Evolutionary conservation across 345 rosid species (phyloP).

Genomic region (Populus alba): DNA sequence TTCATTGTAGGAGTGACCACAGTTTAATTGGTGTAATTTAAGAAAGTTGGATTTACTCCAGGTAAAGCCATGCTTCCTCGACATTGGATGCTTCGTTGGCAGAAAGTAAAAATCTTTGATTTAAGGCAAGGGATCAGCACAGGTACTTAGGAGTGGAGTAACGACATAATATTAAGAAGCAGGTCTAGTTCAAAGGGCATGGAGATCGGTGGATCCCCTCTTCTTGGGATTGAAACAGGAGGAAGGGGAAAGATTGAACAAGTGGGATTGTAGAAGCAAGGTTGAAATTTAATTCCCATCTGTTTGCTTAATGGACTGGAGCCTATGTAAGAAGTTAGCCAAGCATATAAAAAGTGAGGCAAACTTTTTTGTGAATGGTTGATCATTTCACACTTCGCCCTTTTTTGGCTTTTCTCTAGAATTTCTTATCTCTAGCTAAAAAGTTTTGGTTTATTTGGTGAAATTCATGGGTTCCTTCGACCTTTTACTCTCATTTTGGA

Average conservation of each 20-base stretch:
- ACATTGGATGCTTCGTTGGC: neutral
- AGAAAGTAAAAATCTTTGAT: neutral
- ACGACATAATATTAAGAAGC: neutral
- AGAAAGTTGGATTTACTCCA: neutral
- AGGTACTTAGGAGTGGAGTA: neutral
- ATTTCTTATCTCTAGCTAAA: neutral
- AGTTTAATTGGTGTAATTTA: neutral
- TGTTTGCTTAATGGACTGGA: slow-evolving; percentile 19
- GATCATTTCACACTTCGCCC: slow-evolving; percentile 6
- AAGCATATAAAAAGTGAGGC: slow-evolving; percentile 20
- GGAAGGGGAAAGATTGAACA: neutral
- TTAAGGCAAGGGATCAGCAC: slow-evolving; percentile 4
- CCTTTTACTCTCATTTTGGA: neutral
- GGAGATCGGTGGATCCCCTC: neutral
- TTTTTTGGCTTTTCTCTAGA: slow-evolving; percentile 22
- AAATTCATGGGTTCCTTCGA: neutral
- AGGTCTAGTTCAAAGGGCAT: neutral
- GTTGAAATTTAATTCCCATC: slow-evolving; percentile 25
- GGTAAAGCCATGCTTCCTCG: neutral
- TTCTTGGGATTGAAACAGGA: neutral
- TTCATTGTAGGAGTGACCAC: neutral
- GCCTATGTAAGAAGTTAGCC: slow-evolving; percentile 24
- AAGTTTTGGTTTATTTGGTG: neutral
- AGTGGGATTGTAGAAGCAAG: slow-evolving; percentile 7
- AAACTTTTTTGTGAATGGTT: slow-evolving; percentile 25